Evolutionary conservation across 164 flowering plant species (phyloP), one percentile per base, ranked within the genome.

Genomic region (Macadamia integrifolia): DNA sequence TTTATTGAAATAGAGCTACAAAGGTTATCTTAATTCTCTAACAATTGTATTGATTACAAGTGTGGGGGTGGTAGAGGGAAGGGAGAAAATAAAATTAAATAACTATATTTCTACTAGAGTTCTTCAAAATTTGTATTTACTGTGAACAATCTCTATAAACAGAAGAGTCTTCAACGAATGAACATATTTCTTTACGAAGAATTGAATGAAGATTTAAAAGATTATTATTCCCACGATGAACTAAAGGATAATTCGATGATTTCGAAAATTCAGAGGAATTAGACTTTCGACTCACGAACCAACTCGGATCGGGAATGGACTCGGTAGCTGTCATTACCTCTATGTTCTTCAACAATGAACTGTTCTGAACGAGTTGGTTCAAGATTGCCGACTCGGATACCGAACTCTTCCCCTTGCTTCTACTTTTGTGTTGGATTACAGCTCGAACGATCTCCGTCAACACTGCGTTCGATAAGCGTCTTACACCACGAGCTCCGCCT

Each of bases 401-500:
- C 32, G 82, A 44, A 69, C 58, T 73, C 77, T 77, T 49, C 40
- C 40, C 40, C 40, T 35, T 35, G 40, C 40, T 35, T 35, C 5
- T 87, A 70, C 70, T 74, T 83, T 86, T 91, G 71, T 74, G 87
- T 58, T 86, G 91, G 65, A 76, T 76, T 15, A 87, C 61, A 0
- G 74, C 78, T 35, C 88, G 74, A 1, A 82, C 97, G 6, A 91
- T 91, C 60, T 87, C 91, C 1, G 78, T 83, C 65, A 85, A n/a
- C 85, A 87, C 78, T 0, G 85, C 81, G 29, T 58, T 77, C 0
- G 92, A 76, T 9, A 93, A 63, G 18, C 94, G 70, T 52, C 98
- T 76, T 0, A 88, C 69, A 3, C 93, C 93, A 10, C 89, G 74
- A 13, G 74, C 77, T 8, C 92, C 97, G 10, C 98, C 98, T 76